phyloP scores from a whole-genome alignment of 805 yeast genomes.

The Monosporozyma servazzii region DNA sequence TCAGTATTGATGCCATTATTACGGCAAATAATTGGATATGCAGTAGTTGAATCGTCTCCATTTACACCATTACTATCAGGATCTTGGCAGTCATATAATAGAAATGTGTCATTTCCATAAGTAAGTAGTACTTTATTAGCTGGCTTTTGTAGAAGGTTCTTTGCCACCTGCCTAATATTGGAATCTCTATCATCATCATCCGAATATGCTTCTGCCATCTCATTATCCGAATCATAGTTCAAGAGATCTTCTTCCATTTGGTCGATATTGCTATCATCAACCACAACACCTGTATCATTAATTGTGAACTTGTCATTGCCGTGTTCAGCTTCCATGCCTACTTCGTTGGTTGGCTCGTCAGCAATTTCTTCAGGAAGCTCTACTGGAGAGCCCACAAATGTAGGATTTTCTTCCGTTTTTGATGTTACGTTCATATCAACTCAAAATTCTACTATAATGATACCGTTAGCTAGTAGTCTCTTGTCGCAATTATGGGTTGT shows the following conservation, averaged over 20 bases:
- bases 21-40: conserved; percentile 15
- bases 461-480: not conserved
- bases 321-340: not conserved
- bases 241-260: conserved; percentile 6
- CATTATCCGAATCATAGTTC: conserved; percentile 8
- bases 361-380: not conserved
- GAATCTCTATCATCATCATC: conserved; percentile 6
- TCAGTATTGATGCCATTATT: conserved; percentile 11
- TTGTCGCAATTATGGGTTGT: not conserved
- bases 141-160: conserved; percentile 10
- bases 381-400: not conserved
- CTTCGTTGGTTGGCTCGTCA: not conserved
- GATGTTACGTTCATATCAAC: not conserved
- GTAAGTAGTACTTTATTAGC: conserved; percentile 15
- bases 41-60: conserved; percentile 6
- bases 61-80: not conserved
- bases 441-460: not conserved
- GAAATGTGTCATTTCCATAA: conserved; percentile 16
- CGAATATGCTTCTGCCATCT: not conserved
- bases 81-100: conserved; percentile 18
- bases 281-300: not conserved
- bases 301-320: not conserved
- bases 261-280: not conserved
- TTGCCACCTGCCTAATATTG: conserved; percentile 16
- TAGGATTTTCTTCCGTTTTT: not conserved